phyloP scores from a whole-genome alignment of 305 asterid genomes.

The Solanum hybrid region DNA sequence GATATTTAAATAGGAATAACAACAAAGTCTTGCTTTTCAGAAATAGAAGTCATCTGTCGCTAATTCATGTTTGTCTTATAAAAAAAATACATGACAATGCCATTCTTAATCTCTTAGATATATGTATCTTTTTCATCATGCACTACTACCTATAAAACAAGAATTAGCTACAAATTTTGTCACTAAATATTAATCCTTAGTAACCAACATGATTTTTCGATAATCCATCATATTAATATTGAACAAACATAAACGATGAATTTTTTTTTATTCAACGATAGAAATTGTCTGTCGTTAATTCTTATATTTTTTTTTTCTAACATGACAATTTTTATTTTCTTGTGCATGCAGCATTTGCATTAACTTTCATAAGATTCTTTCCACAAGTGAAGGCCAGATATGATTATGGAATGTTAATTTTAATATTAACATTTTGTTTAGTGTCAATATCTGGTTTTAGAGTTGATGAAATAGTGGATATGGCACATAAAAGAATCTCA shows the following conservation, averaged over 20 bases:
- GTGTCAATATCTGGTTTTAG: constrained; percentile 54
- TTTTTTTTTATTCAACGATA: background rate
- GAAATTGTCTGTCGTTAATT: background rate
- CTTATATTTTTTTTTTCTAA: background rate
- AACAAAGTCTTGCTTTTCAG: background rate
- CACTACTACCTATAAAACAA: background rate
- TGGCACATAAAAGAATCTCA: constrained; percentile 46
- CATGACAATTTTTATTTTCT: background rate
- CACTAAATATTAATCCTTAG: background rate
- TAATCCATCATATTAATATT: background rate
- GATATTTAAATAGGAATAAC: background rate
- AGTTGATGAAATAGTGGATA: constrained; percentile 34
- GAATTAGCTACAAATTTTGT: background rate
- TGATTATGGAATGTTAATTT: constrained; percentile 63
- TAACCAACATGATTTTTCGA: background rate
- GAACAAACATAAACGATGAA: background rate
- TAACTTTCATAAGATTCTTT: constrained; percentile 58
- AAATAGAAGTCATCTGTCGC: background rate
- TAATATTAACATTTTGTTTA: constrained; percentile 60
- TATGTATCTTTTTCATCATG: constrained; percentile 15
- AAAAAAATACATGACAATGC: background rate
- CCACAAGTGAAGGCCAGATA: constrained; percentile 71
- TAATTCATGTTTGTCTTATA: background rate
- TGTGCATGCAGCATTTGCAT: constrained; percentile 42
- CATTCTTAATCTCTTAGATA: background rate